Base-by-base conservation (phyloP, 441 rosid species). In the Melastoma candidum region DNA sequence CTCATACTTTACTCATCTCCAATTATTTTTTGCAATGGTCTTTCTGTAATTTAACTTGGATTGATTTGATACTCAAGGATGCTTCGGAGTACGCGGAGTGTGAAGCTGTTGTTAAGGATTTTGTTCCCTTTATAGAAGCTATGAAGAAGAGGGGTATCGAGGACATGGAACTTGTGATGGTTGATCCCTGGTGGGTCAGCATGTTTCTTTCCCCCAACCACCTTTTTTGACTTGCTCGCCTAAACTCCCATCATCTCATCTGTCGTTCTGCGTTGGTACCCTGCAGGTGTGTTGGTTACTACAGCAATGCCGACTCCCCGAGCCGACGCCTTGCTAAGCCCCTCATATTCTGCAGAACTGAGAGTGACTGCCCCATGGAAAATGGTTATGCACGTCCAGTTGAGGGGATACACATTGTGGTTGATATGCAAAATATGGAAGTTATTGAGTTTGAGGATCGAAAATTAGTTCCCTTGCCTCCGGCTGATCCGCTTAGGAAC, bases 321-420 rank as follows among this genome's bases (percentile, higher is more conserved):
- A 80, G 83, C 59, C 78, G 81, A 58, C 74, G 96, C 59, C 87
- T 87, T 60, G 94, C 90, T 7, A 87, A 84, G 63, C 94, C 96
- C 22, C 90, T 87, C 59, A 76, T 87, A 70, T 84, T 82, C 63
- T 87, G 90, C 64, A 80, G 88, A 72, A 87, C 90, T 46, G 86
- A 84, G 77, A 87, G 94, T 68, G 96, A 87, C 64, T 82, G 78
- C 53, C 96, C 94, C 6, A 77, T 87, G 96, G 96, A 87, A 76
- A 87, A 87, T 77, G 96, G 96, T 61, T 87, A 87, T 76, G 94
- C 90, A 44, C 84, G 88, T 51, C 96, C 90, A 66, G 94, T 87
- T 56, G 94, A 87, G 68, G 96, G 90, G 32, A 76, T 87, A 58
- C 71, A 80, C 70, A 78, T 84, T 7, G 80, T 87, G 61, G 90